Base-by-base conservation (phyloP, 2,329 filamentous ascomycete species). In the Ceratocystis harringtonii region DNA sequence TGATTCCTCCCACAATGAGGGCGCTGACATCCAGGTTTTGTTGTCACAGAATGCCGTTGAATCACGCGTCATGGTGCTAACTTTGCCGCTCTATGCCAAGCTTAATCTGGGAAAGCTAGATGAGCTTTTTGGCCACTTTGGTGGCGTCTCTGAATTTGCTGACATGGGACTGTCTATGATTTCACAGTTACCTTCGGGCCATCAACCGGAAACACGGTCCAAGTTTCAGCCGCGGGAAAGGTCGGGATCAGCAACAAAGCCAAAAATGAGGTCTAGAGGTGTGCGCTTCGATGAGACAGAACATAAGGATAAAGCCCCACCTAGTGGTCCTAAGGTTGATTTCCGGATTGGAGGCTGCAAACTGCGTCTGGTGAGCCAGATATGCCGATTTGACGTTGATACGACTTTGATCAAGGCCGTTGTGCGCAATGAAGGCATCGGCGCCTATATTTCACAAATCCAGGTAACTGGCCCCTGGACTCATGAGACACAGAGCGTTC, bases 141-240 rank as follows among this genome's bases (percentile, higher is more conserved):
- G 94, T 44, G 94, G 94, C 0, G 78, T 99, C 55, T 96, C 92
- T 73, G 90, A 91, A 69, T 87, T 99, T 63, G 78, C 99, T 55
- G 95, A 94, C 70, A 83, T 96, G 73, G 89, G 91, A 68, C 88
- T 83, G 67, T 96, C 92, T 0, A 88, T 95, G 68, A 84, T 87
- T 10, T 91, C 89, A 0, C 87, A 83, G 67, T 81, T 84, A n/a
- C 83, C 85, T 0, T 76, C 78, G 15, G 74, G 73, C 2, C 73
- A 73, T 1, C 73, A 43, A 3, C 7, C 17, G 8, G 3, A n/a
- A 19, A 3, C 28, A 36, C 55, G 3, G 55, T n/a, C 55, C 5
- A 58, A 19, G 7, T 10, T n/a, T 15, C 30, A n/a, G 15, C 10
- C 28, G n/a, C 15, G 8, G 6, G 15, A 58, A 58, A 58, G 55